These are phyloP conservation scores for Fusarium sp. DNA, from an alignment of 2,329 filamentous ascomycete species.

Conservation along the genomic window DNA sequence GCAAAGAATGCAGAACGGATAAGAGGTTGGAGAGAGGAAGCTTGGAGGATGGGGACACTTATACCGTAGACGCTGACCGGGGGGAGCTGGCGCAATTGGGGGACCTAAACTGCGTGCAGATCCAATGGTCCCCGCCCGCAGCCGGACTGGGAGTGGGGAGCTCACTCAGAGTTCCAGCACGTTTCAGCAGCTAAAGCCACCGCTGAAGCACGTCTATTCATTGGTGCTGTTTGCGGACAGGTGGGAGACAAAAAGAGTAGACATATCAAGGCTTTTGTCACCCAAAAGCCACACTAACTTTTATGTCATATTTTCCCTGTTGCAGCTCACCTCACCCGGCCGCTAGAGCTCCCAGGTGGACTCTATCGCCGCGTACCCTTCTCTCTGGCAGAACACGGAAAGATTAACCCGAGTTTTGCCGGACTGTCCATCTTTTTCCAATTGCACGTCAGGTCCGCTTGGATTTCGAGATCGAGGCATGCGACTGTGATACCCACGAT, in stretches of 20 bases:
- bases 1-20: constrained; percentile 28
- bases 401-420: constrained; percentile 52
- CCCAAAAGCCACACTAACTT: neutral
- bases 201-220: constrained; percentile 16
- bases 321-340: constrained; percentile 7
- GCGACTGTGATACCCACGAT: constrained; percentile 40
- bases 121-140: constrained; percentile 19
- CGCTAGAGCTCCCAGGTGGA: constrained; percentile 11
- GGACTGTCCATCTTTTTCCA: constrained; percentile 42
- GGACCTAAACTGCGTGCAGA: constrained; percentile 27
- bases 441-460: constrained; percentile 21
- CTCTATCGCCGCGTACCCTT: neutral
- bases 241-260: constrained; percentile 14
- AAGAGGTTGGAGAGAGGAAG: constrained; percentile 33
- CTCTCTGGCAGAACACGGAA: neutral
- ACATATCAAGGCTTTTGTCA: neutral
- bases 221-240: constrained; percentile 5
- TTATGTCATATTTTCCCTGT: constrained; percentile 19
- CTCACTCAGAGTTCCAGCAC: constrained; percentile 43
- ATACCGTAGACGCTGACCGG: constrained; percentile 40
- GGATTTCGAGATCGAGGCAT: constrained; percentile 40
- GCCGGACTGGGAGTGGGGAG: constrained; percentile 33
- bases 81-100: constrained; percentile 44
- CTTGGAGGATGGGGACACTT: constrained; percentile 46
- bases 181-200: constrained; percentile 44